These are phyloP conservation scores for Ilyonectria robusta DNA, from an alignment of 2,329 filamentous ascomycete species.

Conservation along the genomic window DNA sequence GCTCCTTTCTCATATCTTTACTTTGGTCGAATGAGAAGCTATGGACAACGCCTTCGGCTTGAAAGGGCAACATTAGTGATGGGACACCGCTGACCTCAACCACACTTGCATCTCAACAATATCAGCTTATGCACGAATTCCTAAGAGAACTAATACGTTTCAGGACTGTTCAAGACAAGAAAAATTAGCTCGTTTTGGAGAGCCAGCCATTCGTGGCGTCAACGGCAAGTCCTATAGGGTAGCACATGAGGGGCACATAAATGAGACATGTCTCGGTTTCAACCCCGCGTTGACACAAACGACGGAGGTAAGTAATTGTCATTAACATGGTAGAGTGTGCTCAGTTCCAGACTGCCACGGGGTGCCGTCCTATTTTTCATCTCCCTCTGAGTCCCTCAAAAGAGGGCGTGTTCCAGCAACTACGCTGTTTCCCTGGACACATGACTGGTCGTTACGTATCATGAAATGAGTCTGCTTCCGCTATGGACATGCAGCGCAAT, in stretches of 20 bases:
- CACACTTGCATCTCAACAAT: background rate
- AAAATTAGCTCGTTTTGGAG: background rate
- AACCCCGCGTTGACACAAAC: background rate
- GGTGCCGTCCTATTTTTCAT: conserved; percentile 22
- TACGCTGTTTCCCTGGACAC: conserved; percentile 24
- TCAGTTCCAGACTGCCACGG: conserved; percentile 16
- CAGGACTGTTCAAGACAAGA: too few relatives aligned
- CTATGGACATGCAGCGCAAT: conserved; percentile 11
- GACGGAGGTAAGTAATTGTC: background rate
- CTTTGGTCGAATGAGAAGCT: too few relatives aligned
- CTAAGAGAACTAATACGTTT: background rate
- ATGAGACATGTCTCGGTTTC: background rate
- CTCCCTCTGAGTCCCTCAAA: conserved; percentile 16
- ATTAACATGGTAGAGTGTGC: conserved; percentile 9
- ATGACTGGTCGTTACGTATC: conserved; percentile 26
- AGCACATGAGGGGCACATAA: background rate
- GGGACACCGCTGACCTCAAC: background rate
- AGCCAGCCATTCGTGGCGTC: too few relatives aligned
- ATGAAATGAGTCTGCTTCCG: conserved; percentile 20
- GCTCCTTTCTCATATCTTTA: too few relatives aligned
- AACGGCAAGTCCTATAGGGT: background rate
- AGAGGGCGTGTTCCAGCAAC: conserved; percentile 28
- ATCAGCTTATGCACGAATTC: background rate
- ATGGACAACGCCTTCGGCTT: too few relatives aligned
- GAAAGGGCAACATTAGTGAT: too few relatives aligned